These are phyloP conservation scores for Vitis hybrid DNA, from an alignment of 177 flowering plant species.

Conservation along the genomic window DNA sequence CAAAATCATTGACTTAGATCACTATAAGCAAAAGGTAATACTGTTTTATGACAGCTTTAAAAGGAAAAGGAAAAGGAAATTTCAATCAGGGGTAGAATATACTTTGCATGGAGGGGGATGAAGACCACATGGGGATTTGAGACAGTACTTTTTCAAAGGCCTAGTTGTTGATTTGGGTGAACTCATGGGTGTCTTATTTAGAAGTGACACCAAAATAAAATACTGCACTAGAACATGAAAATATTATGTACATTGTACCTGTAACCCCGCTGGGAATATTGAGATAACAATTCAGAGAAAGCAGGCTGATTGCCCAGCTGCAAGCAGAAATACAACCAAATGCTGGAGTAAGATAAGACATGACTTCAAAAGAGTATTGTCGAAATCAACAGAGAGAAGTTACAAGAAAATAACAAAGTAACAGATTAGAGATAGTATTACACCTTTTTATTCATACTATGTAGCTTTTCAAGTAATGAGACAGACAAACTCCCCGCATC, in stretches of 20 bases:
- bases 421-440: constrained; percentile 2
- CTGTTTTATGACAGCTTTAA: no score
- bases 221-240: background rate
- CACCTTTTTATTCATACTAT: constrained; percentile 52
- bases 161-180: background rate
- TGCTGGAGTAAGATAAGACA: constrained; percentile 8
- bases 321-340: constrained; percentile 11
- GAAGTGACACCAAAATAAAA: background rate
- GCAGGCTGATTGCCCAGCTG: constrained; percentile 69
- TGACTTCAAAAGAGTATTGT: constrained; percentile 2
- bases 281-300: constrained; percentile 60
- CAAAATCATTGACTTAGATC: no score
- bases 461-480: constrained; percentile 53
- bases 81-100: no score
- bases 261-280: constrained; percentile 72
- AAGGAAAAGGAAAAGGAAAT: no score
- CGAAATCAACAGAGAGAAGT: background rate
- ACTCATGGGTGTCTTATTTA: background rate
- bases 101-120: no score
- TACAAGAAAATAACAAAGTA: background rate
- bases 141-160: background rate
- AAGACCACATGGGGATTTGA: background rate
- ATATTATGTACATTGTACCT: constrained; percentile 43
- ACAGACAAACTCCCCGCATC: constrained; percentile 73
- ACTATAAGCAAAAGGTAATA: no score